These are phyloP conservation scores for Eremomyces bilateralis DNA, from an alignment of 495 filamentous ascomycete genomes.

Conservation along the genomic window DNA sequence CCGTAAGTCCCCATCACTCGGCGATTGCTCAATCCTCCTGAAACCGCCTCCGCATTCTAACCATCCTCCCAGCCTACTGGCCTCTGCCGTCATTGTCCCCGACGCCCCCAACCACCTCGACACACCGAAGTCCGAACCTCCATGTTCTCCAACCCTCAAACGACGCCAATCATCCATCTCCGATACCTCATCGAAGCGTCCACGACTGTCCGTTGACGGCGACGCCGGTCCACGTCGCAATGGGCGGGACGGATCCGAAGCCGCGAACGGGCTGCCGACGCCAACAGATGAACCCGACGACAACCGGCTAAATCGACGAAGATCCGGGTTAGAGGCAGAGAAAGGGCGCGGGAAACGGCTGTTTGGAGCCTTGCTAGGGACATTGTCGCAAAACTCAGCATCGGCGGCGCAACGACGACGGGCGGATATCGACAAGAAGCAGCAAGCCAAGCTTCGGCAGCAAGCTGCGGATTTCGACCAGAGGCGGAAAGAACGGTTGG, in stretches of 20 bases:
- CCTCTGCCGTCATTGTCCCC: constrained; percentile 44
- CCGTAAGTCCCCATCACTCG: too few relatives aligned
- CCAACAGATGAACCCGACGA: constrained; percentile 3
- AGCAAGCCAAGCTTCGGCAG: constrained; percentile 59
- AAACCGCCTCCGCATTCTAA: background rate
- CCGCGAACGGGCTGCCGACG: constrained; percentile 4
- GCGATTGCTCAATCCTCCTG: background rate
- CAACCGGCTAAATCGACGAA: background rate
- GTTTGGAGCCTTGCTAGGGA: constrained; percentile 74
- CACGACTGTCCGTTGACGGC: constrained; percentile 4
- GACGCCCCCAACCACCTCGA: constrained; percentile 21
- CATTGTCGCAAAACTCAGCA: constrained; percentile 57
- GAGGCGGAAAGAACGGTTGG: constrained; percentile 37
- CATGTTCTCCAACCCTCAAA: constrained; percentile 24
- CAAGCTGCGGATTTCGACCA: constrained; percentile 54
- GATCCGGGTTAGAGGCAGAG: constrained; percentile 29
- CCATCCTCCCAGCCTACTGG: constrained; percentile 25
- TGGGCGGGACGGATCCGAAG: too few relatives aligned
- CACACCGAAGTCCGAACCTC: too few relatives aligned
- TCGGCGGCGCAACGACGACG: constrained; percentile 52
- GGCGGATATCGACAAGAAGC: constrained; percentile 73
- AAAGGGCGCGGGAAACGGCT: constrained; percentile 71
- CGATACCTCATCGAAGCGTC: constrained; percentile 7
- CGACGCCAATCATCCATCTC: constrained; percentile 31
- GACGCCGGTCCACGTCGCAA: too few relatives aligned